Evolutionary conservation across 2,329 filamentous ascomycete species (phyloP).

Genomic region (Thielaviopsis punctulata): DNA sequence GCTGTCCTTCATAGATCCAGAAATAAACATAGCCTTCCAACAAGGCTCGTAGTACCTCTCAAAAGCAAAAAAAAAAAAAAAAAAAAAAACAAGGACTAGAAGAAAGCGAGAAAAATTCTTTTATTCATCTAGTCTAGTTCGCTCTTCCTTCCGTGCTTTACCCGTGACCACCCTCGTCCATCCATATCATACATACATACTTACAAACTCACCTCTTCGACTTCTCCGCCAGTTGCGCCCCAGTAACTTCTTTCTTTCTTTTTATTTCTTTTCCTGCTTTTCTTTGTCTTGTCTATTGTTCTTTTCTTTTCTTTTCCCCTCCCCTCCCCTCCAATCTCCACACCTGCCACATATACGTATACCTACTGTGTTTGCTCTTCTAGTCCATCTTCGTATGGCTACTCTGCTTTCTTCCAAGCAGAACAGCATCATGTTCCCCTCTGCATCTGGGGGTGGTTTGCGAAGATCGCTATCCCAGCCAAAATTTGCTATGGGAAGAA

Average conservation of each 20-base stretch:
- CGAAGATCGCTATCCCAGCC: constrained; percentile 8
- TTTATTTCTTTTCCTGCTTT: not conserved
- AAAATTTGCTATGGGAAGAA: not conserved
- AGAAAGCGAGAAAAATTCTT: not conserved
- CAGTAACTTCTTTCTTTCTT: not conserved
- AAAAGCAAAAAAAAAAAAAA: not conserved
- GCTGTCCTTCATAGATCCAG: too few relatives aligned
- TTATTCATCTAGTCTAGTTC: not conserved
- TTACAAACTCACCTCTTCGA: not conserved
- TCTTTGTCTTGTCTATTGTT: not conserved
- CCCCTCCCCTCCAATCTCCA: constrained; percentile 22
- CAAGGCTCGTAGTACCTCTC: too few relatives aligned
- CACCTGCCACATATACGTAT: not conserved
- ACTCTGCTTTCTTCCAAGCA: constrained; percentile 1
- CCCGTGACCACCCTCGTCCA: not conserved
- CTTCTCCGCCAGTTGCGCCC: not conserved
- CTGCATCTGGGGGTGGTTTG: constrained; percentile 3
- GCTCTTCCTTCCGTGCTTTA: constrained; percentile 1
- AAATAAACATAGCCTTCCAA: too few relatives aligned
- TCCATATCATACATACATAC: not conserved
- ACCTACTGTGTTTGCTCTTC: not conserved
- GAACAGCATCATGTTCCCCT: constrained; percentile 7
- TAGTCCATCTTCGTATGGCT: constrained; percentile 2
- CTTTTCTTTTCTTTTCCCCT: not conserved
- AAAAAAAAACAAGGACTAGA: not conserved